Percentiles rank a stretch among this genome's conserved stretches.
These are phyloP conservation scores for Sarocladium oryzae DNA, from an alignment of 2,329 filamentous ascomycete species.

Conservation along the genomic window DNA sequence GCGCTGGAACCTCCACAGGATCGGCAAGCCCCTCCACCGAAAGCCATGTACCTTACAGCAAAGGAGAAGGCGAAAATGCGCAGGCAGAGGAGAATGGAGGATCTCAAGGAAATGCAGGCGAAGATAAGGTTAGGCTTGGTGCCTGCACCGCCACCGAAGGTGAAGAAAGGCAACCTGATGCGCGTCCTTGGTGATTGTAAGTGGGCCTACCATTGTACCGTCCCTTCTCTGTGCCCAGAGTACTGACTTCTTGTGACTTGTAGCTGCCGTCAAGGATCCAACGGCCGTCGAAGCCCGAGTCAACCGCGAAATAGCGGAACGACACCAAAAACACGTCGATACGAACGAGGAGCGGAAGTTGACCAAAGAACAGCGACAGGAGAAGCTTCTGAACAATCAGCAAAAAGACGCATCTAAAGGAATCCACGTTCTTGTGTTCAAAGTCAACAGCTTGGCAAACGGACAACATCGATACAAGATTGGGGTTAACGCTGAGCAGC, in stretches of 20 bases:
- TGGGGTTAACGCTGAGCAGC: conserved; percentile 83
- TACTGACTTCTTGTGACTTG: not conserved
- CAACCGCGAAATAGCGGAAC: conserved; percentile 85
- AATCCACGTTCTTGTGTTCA: conserved; percentile 81
- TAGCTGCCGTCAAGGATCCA: conserved; percentile 76
- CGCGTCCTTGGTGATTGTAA: conserved; percentile 75
- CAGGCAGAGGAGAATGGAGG: conserved; percentile 82
- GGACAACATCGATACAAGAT: conserved; percentile 93
- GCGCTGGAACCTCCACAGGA: conserved; percentile 88
- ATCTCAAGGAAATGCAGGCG: conserved; percentile 91
- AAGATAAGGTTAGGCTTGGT: conserved; percentile 90
- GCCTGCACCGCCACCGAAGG: conserved; percentile 86
- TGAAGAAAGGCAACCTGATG: conserved; percentile 98
- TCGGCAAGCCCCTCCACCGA: conserved; percentile 68
- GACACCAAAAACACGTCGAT: conserved; percentile 68
- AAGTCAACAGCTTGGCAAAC: conserved; percentile 81
- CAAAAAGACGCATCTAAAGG: conserved; percentile 83
- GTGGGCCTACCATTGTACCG: conserved; percentile 30
- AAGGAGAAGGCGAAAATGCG: conserved; percentile 90
- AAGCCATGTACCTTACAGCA: conserved; percentile 86
- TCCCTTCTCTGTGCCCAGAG: not conserved
- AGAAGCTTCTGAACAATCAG: conserved; percentile 78
- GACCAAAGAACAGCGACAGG: conserved; percentile 77
- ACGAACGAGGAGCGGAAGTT: conserved; percentile 81
- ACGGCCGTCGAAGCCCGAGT: conserved; percentile 94